Evolutionary conservation across 345 rosid genomes (phyloP).

Genomic region (Arabidopsis arenosa): DNA sequence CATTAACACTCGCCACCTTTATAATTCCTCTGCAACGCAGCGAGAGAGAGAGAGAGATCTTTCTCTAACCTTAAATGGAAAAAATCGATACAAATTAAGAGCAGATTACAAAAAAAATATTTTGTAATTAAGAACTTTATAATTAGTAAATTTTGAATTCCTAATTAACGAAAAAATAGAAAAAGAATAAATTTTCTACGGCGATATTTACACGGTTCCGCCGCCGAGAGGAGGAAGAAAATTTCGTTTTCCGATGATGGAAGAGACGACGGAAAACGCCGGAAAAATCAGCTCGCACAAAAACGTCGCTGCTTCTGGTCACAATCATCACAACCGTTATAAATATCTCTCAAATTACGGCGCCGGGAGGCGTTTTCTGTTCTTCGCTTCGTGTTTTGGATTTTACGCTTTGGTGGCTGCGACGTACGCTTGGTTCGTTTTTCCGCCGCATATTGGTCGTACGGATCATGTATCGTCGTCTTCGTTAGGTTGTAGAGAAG

Average conservation of each 20-base stretch:
- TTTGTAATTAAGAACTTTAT: neutral
- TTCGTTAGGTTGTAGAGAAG: slow-evolving; percentile 75
- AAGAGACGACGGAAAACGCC: slow-evolving; percentile 29
- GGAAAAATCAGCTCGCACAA: slow-evolving; percentile 14
- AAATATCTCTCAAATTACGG: slow-evolving; percentile 20
- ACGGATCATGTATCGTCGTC: slow-evolving; percentile 48
- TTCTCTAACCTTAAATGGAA: slow-evolving; percentile 18
- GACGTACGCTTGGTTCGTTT: slow-evolving; percentile 63
- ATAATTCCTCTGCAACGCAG: slow-evolving; percentile 16
- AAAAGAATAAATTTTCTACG: neutral
- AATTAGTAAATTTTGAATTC: neutral
- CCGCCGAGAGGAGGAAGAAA: neutral
- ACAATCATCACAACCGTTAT: slow-evolving; percentile 19
- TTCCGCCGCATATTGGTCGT: slow-evolving; percentile 46
- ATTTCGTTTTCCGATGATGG: slow-evolving; percentile 22
- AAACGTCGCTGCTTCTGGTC: slow-evolving; percentile 2
- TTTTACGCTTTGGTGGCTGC: slow-evolving; percentile 67
- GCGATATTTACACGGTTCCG: slow-evolving; percentile 11
- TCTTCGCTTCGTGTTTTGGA: slow-evolving; percentile 60
- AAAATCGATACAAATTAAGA: slow-evolving; percentile 6
- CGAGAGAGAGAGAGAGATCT: slow-evolving; percentile 16
- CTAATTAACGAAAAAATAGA: too few relatives aligned
- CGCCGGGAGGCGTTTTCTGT: slow-evolving; percentile 41
- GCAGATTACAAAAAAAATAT: neutral
- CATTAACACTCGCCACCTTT: slow-evolving; percentile 44